phyloP scores from a whole-genome alignment of 176 grass and related monocot species.

The Oryza brachyantha region DNA sequence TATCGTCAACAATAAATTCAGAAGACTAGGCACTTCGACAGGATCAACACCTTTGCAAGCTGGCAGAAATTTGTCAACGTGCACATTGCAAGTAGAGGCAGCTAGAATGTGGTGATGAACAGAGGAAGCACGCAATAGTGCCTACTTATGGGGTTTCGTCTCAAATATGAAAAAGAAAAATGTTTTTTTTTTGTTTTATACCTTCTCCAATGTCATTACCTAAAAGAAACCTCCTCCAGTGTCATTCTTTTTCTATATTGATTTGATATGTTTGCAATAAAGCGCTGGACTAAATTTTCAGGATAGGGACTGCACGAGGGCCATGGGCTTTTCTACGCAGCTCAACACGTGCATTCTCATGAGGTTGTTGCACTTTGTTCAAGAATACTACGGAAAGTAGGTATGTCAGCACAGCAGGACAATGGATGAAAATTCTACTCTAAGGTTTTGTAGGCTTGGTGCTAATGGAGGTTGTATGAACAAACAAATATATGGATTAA shows the following conservation, averaged over 20 bases:
- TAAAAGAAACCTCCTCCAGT: background rate
- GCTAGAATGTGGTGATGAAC: background rate
- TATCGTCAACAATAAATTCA: background rate
- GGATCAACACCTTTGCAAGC: background rate
- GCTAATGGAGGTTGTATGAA: background rate
- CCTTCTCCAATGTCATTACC: background rate
- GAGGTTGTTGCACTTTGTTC: background rate
- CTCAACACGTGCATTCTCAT: background rate
- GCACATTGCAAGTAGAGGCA: background rate
- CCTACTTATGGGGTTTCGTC: background rate
- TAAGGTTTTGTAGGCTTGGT: background rate
- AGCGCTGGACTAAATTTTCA: background rate
- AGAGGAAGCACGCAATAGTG: background rate
- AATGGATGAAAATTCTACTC: background rate
- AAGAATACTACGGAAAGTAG: background rate
- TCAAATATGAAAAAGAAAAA: background rate
- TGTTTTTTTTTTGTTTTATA: background rate
- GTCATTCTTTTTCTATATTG: background rate
- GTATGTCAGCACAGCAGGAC: background rate
- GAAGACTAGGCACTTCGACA: background rate
- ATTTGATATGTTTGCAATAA: background rate
- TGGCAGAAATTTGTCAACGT: background rate
- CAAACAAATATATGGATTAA: background rate
- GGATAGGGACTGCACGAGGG: slow-evolving; percentile 53
- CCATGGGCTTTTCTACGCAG: slow-evolving; percentile 46